Evolutionary conservation across 2,329 filamentous ascomycete genomes (phyloP).

Genomic region (Fusarium caatingaense): DNA sequence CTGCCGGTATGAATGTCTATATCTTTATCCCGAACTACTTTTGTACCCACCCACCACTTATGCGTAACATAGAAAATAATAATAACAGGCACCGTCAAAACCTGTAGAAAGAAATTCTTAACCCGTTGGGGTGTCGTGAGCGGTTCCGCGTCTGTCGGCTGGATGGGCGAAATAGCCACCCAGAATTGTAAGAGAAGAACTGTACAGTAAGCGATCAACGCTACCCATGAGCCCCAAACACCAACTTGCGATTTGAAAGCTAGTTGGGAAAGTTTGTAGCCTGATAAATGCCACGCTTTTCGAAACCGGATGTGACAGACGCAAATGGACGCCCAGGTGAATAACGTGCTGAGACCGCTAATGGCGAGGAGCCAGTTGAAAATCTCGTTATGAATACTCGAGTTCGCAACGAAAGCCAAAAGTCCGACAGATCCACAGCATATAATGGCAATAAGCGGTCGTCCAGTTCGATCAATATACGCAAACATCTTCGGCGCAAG

Average conservation of each 20-base stretch:
- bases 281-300: conserved; percentile 74
- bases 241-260: conserved; percentile 85
- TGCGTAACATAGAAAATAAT: conserved; percentile 76
- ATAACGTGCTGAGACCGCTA: conserved; percentile 76
- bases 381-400: conserved; percentile 67
- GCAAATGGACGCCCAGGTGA: conserved; percentile 87
- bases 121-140: conserved; percentile 53
- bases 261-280: conserved; percentile 77
- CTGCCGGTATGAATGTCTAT: conserved; percentile 91
- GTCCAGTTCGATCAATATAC: conserved; percentile 84
- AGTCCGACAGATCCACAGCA: conserved; percentile 75
- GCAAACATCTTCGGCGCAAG: conserved; percentile 80
- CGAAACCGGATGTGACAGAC: conserved; percentile 91
- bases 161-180: conserved; percentile 81
- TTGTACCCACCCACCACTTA: conserved; percentile 78
- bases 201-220: conserved; percentile 80
- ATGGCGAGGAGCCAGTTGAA: conserved; percentile 85
- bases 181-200: conserved; percentile 88
- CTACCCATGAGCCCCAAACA: conserved; percentile 82
- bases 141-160: not conserved
- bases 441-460: conserved; percentile 78
- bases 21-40: conserved; percentile 72
- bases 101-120: conserved; percentile 77
- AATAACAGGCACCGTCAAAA: conserved; percentile 76
- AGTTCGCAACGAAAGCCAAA: conserved; percentile 79